Evolutionary conservation across 495 filamentous ascomycete species (phyloP).

Genomic region (Penicillium argentinense): DNA sequence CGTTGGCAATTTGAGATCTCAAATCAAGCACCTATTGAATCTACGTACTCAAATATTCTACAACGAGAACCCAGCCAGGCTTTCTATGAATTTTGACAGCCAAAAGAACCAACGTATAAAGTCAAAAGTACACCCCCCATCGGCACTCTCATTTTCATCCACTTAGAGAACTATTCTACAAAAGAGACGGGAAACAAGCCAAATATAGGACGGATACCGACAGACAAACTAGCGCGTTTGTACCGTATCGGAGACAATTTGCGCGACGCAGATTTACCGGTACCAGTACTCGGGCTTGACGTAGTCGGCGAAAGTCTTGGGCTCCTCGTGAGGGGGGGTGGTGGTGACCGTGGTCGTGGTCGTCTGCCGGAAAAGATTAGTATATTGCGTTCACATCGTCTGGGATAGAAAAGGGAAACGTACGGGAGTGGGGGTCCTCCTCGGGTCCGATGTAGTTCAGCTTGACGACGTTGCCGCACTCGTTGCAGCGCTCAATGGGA

Average conservation of each 20-base stretch:
- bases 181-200: slow-evolving; percentile 32
- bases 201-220: slow-evolving; percentile 26
- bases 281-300: slow-evolving; percentile 92
- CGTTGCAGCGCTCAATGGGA: slow-evolving; percentile 87
- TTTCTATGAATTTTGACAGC: too few relatives aligned
- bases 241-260: slow-evolving; percentile 13
- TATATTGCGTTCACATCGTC: neutral
- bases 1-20: too few relatives aligned
- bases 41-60: too few relatives aligned
- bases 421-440: slow-evolving; percentile 63
- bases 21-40: too few relatives aligned
- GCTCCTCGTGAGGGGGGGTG: slow-evolving; percentile 67
- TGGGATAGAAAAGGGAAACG: slow-evolving; percentile 15
- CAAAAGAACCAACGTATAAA: neutral
- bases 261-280: slow-evolving; percentile 39
- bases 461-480: slow-evolving; percentile 95
- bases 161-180: slow-evolving; percentile 48
- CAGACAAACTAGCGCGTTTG: slow-evolving; percentile 18
- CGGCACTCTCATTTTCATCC: slow-evolving; percentile 34
- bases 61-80: too few relatives aligned
- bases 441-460: slow-evolving; percentile 90
- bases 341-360: slow-evolving; percentile 51
- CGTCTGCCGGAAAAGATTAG: slow-evolving; percentile 25
- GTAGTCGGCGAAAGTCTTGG: slow-evolving; percentile 91
- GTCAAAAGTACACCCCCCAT: slow-evolving; percentile 16